phyloP scores from a whole-genome alignment of 177 flowering plant genomes.

The Vitis hybrid region DNA sequence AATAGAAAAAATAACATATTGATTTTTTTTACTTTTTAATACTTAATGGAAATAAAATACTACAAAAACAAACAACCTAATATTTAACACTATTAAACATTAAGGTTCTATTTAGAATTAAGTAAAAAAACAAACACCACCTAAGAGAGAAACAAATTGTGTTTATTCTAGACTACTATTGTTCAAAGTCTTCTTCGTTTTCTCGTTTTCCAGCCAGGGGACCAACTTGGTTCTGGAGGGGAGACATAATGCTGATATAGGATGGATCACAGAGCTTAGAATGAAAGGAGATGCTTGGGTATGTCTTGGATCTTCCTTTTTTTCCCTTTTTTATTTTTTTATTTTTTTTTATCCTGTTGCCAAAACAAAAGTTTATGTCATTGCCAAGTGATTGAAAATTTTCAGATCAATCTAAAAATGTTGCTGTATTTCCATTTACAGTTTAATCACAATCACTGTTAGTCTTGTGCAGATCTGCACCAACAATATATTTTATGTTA shows the following conservation, averaged over 20 bases:
- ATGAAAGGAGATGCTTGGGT: constrained; percentile 66
- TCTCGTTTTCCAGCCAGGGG: constrained; percentile 56
- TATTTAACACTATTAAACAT: too few relatives aligned
- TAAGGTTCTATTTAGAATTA: too few relatives aligned
- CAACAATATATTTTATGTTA: neutral
- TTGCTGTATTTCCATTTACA: too few relatives aligned
- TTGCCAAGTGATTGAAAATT: neutral
- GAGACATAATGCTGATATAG: constrained; percentile 83
- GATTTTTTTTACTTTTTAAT: too few relatives aligned
- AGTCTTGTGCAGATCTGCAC: too few relatives aligned
- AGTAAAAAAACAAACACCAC: too few relatives aligned
- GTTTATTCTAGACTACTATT: neutral
- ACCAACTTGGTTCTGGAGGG: constrained; percentile 65
- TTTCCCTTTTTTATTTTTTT: neutral
- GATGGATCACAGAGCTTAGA: constrained; percentile 79
- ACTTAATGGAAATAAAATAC: too few relatives aligned
- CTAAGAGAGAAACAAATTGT: neutral
- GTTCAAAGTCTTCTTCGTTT: neutral
- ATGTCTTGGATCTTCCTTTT: constrained; percentile 4
- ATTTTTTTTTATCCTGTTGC: too few relatives aligned
- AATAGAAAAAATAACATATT: too few relatives aligned
- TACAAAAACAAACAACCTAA: too few relatives aligned
- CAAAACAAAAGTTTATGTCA: neutral
- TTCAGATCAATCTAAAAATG: neutral
- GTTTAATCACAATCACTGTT: too few relatives aligned